Conservation (phyloP, 164 flowering plant genomes). For the Liquidambar formosana region DNA sequence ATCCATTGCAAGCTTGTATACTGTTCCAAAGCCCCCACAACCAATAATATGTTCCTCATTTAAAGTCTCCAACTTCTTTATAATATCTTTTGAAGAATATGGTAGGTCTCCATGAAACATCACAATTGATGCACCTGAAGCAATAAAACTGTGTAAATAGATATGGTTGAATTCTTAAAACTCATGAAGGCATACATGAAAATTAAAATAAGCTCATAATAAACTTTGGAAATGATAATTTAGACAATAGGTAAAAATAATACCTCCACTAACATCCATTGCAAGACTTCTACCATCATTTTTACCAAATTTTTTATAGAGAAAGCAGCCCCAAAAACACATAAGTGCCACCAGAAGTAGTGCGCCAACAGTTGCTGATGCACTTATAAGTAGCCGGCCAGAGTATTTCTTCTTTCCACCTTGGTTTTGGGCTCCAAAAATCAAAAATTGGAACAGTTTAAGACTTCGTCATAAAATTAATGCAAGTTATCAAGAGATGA, state of each 20-base stretch:
- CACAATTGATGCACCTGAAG: conserved; percentile 92
- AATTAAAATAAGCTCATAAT: neutral
- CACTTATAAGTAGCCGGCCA: conserved; percentile 83
- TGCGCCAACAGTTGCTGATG: conserved; percentile 94
- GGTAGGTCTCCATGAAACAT: conserved; percentile 99
- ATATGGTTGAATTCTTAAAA: neutral
- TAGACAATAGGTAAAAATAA: neutral
- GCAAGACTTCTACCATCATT: conserved; percentile 63
- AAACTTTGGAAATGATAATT: neutral
- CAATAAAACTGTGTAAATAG: conserved; percentile 11
- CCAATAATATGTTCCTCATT: conserved; percentile 90
- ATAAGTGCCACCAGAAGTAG: conserved; percentile 92
- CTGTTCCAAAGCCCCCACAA: conserved; percentile 92
- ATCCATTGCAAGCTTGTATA: conserved; percentile 94
- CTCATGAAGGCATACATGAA: neutral
- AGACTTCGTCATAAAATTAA: neutral
- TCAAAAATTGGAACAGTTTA: neutral
- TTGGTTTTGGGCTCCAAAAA: conserved; percentile 34
- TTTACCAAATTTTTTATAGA: conserved; percentile 88
- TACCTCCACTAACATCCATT: conserved; percentile 91
- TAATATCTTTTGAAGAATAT: conserved; percentile 91
- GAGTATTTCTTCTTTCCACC: conserved; percentile 58
- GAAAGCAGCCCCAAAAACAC: conserved; percentile 99
- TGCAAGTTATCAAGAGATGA: neutral
- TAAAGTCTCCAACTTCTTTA: conserved; percentile 79